phyloP scores from a whole-genome alignment of 257 asterid species.

The Anisodus tanguticus region DNA sequence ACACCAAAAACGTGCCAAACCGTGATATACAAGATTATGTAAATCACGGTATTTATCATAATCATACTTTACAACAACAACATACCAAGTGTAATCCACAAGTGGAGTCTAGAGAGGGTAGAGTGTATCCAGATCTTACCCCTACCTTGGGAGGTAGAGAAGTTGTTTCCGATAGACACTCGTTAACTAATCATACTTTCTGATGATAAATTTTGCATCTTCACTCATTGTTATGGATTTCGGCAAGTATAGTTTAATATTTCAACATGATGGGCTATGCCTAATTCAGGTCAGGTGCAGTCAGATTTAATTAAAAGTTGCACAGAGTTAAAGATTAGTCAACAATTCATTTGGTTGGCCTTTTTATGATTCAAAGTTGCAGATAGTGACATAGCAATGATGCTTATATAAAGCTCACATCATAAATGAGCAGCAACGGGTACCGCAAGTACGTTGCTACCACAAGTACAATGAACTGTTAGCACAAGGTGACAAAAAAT shows the following conservation, averaged over 20 bases:
- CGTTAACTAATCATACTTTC: too few relatives aligned
- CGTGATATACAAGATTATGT: too few relatives aligned
- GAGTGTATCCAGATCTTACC: too few relatives aligned
- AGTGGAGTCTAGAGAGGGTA: too few relatives aligned
- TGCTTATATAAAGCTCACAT: background rate
- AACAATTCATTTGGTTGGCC: background rate
- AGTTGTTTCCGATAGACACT: too few relatives aligned
- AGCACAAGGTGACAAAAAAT: background rate
- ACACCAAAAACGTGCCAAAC: too few relatives aligned
- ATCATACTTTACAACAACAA: too few relatives aligned
- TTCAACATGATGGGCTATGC: background rate
- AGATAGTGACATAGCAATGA: background rate
- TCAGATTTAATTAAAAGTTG: background rate
- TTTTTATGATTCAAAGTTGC: background rate
- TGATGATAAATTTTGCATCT: background rate
- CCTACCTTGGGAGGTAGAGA: too few relatives aligned
- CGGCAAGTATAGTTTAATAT: background rate
- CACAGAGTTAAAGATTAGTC: background rate
- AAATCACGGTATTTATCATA: too few relatives aligned
- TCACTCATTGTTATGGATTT: too few relatives aligned
- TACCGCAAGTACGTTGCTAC: too few relatives aligned
- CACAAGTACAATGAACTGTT: conserved; percentile 7
- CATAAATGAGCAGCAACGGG: background rate
- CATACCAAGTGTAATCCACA: too few relatives aligned
- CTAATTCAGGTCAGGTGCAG: background rate